A percentile compares a stretch with the other conserved stretches of the same genome.
Conservation (phyloP, 2,329 filamentous ascomycete genomes). For the Neocatenulostroma microsporum region DNA sequence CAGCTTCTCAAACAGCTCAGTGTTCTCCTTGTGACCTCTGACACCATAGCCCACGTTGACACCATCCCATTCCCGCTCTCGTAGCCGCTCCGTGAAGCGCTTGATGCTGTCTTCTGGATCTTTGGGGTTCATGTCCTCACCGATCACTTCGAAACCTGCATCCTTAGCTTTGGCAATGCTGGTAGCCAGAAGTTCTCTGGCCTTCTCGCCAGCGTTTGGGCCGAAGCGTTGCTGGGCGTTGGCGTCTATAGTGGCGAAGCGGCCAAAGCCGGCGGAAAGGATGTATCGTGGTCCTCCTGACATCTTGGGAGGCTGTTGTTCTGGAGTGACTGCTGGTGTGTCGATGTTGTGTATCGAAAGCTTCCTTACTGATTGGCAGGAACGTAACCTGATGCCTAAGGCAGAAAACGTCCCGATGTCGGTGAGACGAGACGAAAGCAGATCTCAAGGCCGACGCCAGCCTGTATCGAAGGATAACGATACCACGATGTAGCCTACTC, state of each 20-base stretch:
- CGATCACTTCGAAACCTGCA: slow-evolving; percentile 9
- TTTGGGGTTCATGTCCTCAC: slow-evolving; percentile 7
- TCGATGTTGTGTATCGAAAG: too few relatives aligned
- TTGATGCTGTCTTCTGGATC: slow-evolving; percentile 7
- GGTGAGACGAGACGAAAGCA: too few relatives aligned
- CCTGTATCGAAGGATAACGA: too few relatives aligned
- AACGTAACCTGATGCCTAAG: too few relatives aligned
- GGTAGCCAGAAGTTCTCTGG: slow-evolving; percentile 2
- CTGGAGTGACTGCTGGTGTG: too few relatives aligned
- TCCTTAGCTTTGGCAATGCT: slow-evolving; percentile 5
- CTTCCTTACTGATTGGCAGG: too few relatives aligned
- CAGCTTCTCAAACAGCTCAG: slow-evolving; percentile 8
- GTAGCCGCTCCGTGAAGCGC: slow-evolving; percentile 4
- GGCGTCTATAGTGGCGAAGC: slow-evolving; percentile 5
- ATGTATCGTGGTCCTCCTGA: slow-evolving; percentile 4
- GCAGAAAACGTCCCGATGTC: too few relatives aligned
- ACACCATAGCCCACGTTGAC: slow-evolving; percentile 10
- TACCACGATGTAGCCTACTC: too few relatives aligned
- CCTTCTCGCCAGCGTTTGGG: slow-evolving; percentile 6
- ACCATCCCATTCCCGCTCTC: slow-evolving; percentile 4
- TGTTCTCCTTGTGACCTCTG: slow-evolving; percentile 7
- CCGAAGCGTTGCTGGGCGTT: slow-evolving; percentile 7
- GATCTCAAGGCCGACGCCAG: too few relatives aligned
- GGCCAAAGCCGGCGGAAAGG: slow-evolving; percentile 8
- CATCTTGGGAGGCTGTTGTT: too few relatives aligned